A percentile compares a stretch with the other conserved stretches of the same genome.
These are phyloP conservation scores for Tarenaya hassleriana DNA, from an alignment of 345 rosid genomes.

Conservation along the genomic window DNA sequence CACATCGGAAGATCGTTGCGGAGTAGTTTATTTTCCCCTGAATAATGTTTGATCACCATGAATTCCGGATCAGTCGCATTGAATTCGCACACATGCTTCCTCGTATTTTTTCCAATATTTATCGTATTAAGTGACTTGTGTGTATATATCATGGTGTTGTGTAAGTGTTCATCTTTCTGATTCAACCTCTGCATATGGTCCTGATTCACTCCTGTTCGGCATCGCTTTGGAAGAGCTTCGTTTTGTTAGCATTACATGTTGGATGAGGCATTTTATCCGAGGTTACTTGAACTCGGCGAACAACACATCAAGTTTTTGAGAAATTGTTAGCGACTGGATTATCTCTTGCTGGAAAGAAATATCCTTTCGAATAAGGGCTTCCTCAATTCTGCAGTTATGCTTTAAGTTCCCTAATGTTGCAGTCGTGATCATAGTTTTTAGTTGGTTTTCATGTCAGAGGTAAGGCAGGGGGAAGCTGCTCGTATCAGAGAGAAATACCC, in stretches of 20 bases:
- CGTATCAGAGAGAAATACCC: slow-evolving; percentile 26
- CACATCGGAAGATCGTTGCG: not conserved
- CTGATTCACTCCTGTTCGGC: not conserved
- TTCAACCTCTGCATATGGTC: slow-evolving; percentile 3
- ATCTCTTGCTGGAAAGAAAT: not conserved
- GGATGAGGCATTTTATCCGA: not conserved
- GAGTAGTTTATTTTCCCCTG: not conserved
- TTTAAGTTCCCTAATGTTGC: not conserved
- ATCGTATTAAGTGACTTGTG: no score
- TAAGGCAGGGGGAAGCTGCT: slow-evolving; percentile 29
- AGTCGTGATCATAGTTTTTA: slow-evolving; percentile 8
- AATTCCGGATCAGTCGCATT: no score
- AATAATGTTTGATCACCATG: not conserved
- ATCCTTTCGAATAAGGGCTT: not conserved
- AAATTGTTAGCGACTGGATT: not conserved
- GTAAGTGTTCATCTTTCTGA: not conserved
- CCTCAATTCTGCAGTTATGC: not conserved
- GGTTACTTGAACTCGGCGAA: not conserved
- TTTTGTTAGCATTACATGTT: no score
- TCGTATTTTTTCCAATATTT: no score
- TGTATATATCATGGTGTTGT: not conserved
- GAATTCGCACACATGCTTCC: no score
- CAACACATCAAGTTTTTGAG: no score
- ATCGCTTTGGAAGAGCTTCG: not conserved
- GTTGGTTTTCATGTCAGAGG: slow-evolving; percentile 20